Evolutionary conservation across 306 rosid species (phyloP), one percentile per base, ranked within the genome.

Genomic region (Mimosa pudica): DNA sequence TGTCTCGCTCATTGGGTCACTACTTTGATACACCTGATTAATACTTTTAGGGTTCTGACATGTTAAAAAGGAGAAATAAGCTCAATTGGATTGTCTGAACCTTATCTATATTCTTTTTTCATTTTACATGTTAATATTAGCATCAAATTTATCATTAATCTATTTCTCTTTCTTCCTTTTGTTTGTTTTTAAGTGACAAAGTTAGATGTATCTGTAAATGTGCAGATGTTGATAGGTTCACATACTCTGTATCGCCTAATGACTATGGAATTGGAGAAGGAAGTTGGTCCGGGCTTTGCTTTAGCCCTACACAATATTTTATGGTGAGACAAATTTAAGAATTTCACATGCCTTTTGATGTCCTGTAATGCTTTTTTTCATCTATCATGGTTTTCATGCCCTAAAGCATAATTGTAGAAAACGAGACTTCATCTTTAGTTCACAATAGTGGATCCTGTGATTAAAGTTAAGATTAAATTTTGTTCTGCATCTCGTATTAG

Each of bases 211-310:
- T 82, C 72, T 79, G 64, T 75, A 70, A 55, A 74, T 82, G 77
- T 82, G 82, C 86, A 94, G 97, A 92, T 87, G 80, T 85, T 77
- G 93, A 88, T 78, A 85, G 83, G 85, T 86, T 94, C 78, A 89
- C 93, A 9, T 94, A 92, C 84, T 90, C 96, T 30, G 98, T 83
- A 62, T 73, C 86, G 76, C 97, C 97, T 80, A 88, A 68, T 46
- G 97, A 92, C 81, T 77, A 82, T 79, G 94, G 97, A 70, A 67
- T 90, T 73, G 93, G 97, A 60, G 98, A 94, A 84, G 89, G 97
- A 70, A 86, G 97, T 80, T 94, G 98, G 98, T 88, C 94, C 11
- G 98, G 98, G 62, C 89, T 94, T 46, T 84, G 94, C 90, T 94
- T 94, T 89, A 92, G 87, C 85, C 97, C 97, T 18, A 79, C 75